Percentiles rank a stretch among this genome's conserved stretches.
phyloP scores from a whole-genome alignment of 169 alveolate species.

The Plasmodium gaboni region DNA sequence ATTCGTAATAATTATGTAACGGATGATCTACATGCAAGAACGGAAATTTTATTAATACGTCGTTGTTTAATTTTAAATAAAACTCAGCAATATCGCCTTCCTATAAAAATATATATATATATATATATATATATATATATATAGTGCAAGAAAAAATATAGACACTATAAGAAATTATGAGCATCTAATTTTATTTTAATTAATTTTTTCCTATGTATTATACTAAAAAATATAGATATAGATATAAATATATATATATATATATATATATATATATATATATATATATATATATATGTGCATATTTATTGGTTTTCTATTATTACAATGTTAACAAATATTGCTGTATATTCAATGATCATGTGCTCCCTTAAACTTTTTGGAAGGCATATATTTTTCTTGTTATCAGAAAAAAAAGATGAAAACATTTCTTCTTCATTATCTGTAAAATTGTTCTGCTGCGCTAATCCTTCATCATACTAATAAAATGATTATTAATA shows the following conservation, averaged over 20 bases:
- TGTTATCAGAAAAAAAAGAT: slow-evolving; percentile 16
- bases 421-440: slow-evolving; percentile 45
- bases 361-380: slow-evolving; percentile 58
- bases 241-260: not conserved
- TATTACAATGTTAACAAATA: slow-evolving; percentile 53
- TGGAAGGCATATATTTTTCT: slow-evolving; percentile 23
- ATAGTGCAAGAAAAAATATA: not conserved
- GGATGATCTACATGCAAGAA: slow-evolving; percentile 70
- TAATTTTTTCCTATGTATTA: not conserved
- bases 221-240: not conserved
- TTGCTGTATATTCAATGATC: slow-evolving; percentile 48
- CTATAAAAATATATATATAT: slow-evolving; percentile 1
- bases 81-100: slow-evolving; percentile 68
- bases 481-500: not conserved
- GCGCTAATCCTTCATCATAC: not conserved
- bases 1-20: slow-evolving; percentile 39
- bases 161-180: not conserved
- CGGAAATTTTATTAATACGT: slow-evolving; percentile 50
- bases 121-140: not conserved
- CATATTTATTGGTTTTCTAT: not conserved
- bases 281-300: not conserved
- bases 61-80: slow-evolving; percentile 51
- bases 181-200: not conserved
- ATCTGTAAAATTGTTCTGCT: not conserved
- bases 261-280: not conserved